phyloP scores from a whole-genome alignment of 805 yeast species.

The Kuraishia ogatae region DNA sequence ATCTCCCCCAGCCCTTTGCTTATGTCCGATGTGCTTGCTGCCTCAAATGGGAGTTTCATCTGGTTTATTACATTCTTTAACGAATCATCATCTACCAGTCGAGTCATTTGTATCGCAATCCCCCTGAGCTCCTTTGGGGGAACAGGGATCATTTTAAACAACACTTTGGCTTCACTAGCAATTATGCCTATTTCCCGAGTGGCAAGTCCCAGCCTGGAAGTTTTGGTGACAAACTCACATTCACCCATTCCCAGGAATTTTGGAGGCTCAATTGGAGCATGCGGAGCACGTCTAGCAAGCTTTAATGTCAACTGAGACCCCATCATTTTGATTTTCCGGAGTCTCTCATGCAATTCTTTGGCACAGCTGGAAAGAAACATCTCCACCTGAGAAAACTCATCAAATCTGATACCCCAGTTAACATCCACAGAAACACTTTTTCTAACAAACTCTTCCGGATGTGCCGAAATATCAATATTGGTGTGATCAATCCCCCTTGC shows the following conservation, averaged over 20 bases:
- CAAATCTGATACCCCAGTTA: constrained; percentile 83
- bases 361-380: constrained; percentile 49
- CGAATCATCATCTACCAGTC: constrained; percentile 33
- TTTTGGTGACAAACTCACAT: constrained; percentile 57
- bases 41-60: constrained; percentile 24
- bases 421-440: constrained; percentile 84
- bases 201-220: constrained; percentile 50
- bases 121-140: constrained; percentile 72
- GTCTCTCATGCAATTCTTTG: constrained; percentile 47
- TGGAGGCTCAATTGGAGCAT: constrained; percentile 68
- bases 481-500: constrained; percentile 64
- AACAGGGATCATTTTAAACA: constrained; percentile 47
- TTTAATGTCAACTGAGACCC: constrained; percentile 59
- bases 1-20: constrained; percentile 3
- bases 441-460: constrained; percentile 44
- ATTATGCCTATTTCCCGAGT: constrained; percentile 55
- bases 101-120: constrained; percentile 59
- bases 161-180: constrained; percentile 46
- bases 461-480: constrained; percentile 40
- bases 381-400: constrained; percentile 51
- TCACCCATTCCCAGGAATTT: constrained; percentile 81
- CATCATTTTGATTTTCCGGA: constrained; percentile 33
- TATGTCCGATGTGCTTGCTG: constrained; percentile 7
- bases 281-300: constrained; percentile 51
- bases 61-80: constrained; percentile 18